Base-by-base conservation (phyloP, 305 asterid genomes). In the Solanum aculeatissimum region DNA sequence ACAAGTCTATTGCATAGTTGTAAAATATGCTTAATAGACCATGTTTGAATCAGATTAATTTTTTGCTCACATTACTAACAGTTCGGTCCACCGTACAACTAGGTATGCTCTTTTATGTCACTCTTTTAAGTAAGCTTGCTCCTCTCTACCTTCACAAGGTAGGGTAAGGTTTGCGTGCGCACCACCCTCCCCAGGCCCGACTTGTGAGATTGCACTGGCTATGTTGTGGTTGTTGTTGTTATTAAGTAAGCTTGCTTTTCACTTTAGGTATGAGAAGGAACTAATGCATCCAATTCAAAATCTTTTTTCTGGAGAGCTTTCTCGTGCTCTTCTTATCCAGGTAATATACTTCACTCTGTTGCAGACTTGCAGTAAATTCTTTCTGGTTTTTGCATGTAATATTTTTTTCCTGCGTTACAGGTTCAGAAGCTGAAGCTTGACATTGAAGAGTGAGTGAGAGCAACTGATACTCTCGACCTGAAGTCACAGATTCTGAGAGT, bases 341-440 rank as follows among this genome's bases (percentile, higher is more conserved):
- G 99, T 94, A 85, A 57, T 57, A 40, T 42, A 72, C 82, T 84
- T 63, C 84, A 81, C 81, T 85, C 74, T 55, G 63, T 15, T 25
- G 82, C 60, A 49, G 42, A 25, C 63, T 49, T 49, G 63, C 25
- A 75, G 42, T 75, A 27, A 66, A 75, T 83, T 49, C 54, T 87
- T 63, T 84, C 77, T 60, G 74, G 83, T 84, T 88, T 63, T 84
- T 45, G 83, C 72, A 83, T 86, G 69, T 92, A 87, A 94, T 86
- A 69, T 32, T 72, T 51, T 60, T 84, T 68, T 60, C 65, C 70
- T 88, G 49, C 40, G 2, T 43, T 81, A 84, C 97, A 97, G 99
- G 97, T 97, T 91, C 99, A 97, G 91, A 97, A 97, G 95, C 95
- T 97, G 85, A 97, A 97, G 87, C 91, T 97, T 89, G 98, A 97